A percentile compares a stretch with the other conserved stretches of the same genome.
Conservation (phyloP, 805 yeast genomes). For the Danielia oregonensis region DNA sequence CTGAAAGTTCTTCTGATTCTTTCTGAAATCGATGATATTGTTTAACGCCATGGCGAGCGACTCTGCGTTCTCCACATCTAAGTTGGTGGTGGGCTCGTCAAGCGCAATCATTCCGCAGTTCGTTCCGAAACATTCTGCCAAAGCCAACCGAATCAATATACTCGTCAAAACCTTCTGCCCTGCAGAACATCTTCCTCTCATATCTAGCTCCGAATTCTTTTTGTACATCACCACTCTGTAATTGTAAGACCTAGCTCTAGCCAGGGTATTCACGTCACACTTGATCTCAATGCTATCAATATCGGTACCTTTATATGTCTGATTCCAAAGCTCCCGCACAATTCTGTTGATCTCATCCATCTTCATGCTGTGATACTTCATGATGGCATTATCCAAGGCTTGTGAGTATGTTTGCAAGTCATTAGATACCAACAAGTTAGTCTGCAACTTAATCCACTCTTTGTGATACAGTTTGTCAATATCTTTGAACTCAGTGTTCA, state of each 20-base stretch:
- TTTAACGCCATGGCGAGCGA: constrained; percentile 79
- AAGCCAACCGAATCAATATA: constrained; percentile 82
- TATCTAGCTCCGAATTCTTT: constrained; percentile 86
- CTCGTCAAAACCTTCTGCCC: constrained; percentile 96
- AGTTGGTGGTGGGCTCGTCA: constrained; percentile 96
- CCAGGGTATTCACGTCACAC: constrained; percentile 63
- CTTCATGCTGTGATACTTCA: constrained; percentile 85
- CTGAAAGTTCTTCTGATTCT: constrained; percentile 83
- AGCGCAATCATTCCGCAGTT: constrained; percentile 94
- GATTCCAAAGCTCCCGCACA: constrained; percentile 88
- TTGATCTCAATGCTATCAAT: constrained; percentile 84
- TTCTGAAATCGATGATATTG: constrained; percentile 69
- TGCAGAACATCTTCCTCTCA: constrained; percentile 98
- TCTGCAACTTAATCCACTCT: constrained; percentile 74
- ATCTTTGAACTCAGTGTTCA: constrained; percentile 66
- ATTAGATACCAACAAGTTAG: constrained; percentile 69
- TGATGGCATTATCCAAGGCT: constrained; percentile 88
- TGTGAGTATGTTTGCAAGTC: constrained; percentile 79
- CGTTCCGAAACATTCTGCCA: constrained; percentile 93
- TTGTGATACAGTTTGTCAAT: constrained; percentile 60
- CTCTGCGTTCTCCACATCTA: constrained; percentile 85
- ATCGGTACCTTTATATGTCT: constrained; percentile 92
- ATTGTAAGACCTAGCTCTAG: constrained; percentile 67
- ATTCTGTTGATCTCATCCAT: constrained; percentile 91
- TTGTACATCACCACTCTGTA: constrained; percentile 95